Evolutionary conservation across 306 rosid genomes (phyloP), one percentile per base, ranked within the genome.

Genomic region (Styphnolobium japonicum): DNA sequence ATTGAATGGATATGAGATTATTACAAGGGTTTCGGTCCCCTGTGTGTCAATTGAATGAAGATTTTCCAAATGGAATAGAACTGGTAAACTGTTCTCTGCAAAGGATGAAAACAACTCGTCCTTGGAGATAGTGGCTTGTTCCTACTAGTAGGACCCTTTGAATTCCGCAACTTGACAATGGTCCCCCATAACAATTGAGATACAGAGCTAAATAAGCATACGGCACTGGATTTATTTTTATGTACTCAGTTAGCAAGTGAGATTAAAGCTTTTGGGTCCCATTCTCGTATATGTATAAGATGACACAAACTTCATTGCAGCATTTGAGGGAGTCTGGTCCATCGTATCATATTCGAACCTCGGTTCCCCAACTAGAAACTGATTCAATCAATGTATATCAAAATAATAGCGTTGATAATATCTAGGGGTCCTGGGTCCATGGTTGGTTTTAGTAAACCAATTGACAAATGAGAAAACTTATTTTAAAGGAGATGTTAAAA

Each of bases 281-380:
- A 19, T 15, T 45, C 78, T 73, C 39, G 6, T 37, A 21, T 14
- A 8, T 34, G 7, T 18, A 34, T 48, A 9, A n/a, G n/a, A 40
- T 73, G 52, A 37, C 52, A 34, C 18, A 52, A 2, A 34, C 31
- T 34, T 71, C 65, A 53, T 31, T 51, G 63, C 48, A 18, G 3
- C 63, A 16, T 71, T 33, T 16, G 31, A 70, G 56, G 21, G 39
- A 60, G 65, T 8, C 33, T 55, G 10, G 1, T 33, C 16, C 37
- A 45, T 33, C 4, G 14, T 60, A 23, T 11, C 22, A 11, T 25
- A 10, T 9, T 10, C 14, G 3, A 55, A 55, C 9, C 53, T 9
- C 9, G 10, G 0, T 10, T 45, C 43, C 68, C 31, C 82, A 76
- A 76, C 85, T 0, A 68, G 52, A 82, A 76, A 82, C 78, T 49